Evolutionary conservation across 2,329 filamentous ascomycete species (phyloP).

Genomic region (Aspergillus unguis): DNA sequence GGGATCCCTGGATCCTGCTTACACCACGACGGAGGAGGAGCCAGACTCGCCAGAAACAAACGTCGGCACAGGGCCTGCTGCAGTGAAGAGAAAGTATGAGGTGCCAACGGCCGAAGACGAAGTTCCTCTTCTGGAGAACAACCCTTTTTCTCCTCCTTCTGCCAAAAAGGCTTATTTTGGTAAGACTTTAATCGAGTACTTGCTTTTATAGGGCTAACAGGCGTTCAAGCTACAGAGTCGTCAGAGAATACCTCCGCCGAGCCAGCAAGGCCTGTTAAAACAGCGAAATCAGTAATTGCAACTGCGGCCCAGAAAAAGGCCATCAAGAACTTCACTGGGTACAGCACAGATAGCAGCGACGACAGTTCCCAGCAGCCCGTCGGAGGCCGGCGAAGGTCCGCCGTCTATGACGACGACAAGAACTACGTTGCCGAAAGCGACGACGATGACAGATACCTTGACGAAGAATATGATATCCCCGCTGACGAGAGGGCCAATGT

Average conservation of each 20-base stretch:
- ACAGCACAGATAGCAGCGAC: neutral
- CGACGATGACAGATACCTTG: conserved; percentile 6
- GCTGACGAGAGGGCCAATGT: conserved; percentile 25
- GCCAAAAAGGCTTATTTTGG: neutral
- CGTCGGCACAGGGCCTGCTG: neutral
- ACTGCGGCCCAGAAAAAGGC: no score
- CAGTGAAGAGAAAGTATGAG: conserved; percentile 2
- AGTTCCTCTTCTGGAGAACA: neutral
- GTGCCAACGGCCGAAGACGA: neutral
- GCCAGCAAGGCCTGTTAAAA: neutral
- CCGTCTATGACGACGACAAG: neutral
- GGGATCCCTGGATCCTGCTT: conserved; percentile 6
- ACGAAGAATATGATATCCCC: conserved; percentile 15
- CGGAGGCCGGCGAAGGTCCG: neutral
- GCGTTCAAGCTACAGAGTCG: no score
- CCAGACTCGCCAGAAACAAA: neutral
- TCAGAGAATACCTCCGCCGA: no score
- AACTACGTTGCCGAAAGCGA: conserved; percentile 8
- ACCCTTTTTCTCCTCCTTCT: neutral
- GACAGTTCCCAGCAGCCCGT: neutral
- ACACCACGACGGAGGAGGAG: neutral
- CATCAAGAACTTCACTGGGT: neutral
- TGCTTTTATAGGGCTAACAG: no score
- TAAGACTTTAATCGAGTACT: no score
- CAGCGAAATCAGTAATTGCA: neutral